Evolutionary conservation across 2,329 filamentous ascomycete genomes (phyloP).

Genomic region (Sarocladiaceae sp.): DNA sequence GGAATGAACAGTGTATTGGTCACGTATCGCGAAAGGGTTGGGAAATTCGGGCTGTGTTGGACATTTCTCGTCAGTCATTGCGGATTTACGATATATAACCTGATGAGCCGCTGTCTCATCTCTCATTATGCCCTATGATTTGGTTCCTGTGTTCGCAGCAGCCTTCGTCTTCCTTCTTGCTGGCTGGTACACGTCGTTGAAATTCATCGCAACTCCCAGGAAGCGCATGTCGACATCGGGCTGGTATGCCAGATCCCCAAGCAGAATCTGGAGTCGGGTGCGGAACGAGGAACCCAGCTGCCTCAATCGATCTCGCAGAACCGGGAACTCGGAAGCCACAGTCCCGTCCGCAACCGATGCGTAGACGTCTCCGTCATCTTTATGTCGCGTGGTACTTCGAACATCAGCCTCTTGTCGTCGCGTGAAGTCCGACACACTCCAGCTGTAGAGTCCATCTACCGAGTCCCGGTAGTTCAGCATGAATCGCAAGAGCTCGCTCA

Average conservation of each 20-base stretch:
- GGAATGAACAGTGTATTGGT: too few species aligned
- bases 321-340: slow-evolving; percentile 64
- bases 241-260: slow-evolving; percentile 90
- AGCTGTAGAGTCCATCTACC: slow-evolving; percentile 91
- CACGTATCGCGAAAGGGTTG: too few species aligned
- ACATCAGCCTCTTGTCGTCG: slow-evolving; percentile 81
- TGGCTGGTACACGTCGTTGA: slow-evolving; percentile 92
- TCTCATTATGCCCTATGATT: background rate
- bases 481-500: slow-evolving; percentile 86
- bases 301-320: slow-evolving; percentile 68
- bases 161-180: slow-evolving; percentile 57
- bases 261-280: slow-evolving; percentile 69
- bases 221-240: slow-evolving; percentile 94
- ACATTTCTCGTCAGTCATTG: background rate
- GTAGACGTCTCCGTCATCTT: background rate
- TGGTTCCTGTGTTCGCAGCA: slow-evolving; percentile 17
- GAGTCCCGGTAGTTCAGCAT: slow-evolving; percentile 94
- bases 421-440: slow-evolving; percentile 92
- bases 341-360: background rate
- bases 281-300: slow-evolving; percentile 74
- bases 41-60: too few species aligned
- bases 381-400: slow-evolving; percentile 56
- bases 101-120: background rate
- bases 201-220: slow-evolving; percentile 96
- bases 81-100: background rate